Evolutionary conservation across 2,329 filamentous ascomycete species (phyloP).

Genomic region (Myriosclerotinia curreyana): DNA sequence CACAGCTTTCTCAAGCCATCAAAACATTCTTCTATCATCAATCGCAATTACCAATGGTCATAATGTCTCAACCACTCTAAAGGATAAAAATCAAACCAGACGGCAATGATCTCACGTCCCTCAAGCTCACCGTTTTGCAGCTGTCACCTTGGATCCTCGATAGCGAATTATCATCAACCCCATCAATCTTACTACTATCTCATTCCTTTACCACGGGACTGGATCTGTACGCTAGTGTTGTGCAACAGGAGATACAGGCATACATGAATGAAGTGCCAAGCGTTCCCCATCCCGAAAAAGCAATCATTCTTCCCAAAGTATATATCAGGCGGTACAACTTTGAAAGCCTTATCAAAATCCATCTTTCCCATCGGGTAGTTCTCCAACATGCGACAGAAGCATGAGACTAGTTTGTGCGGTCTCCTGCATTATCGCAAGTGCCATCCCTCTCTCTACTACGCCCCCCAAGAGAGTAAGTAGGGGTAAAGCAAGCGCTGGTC

Average conservation of each 20-base stretch:
- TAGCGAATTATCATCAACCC: background rate
- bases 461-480: background rate
- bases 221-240: background rate
- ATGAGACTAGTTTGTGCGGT: slow-evolving; percentile 7
- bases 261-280: slow-evolving; percentile 8
- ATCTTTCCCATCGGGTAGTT: background rate
- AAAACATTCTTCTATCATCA: background rate
- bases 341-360: background rate
- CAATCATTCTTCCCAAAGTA: slow-evolving; percentile 8
- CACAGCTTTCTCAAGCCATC: background rate
- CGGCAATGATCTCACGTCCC: background rate
- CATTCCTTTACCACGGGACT: background rate
- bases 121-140: background rate
- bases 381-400: slow-evolving; percentile 12
- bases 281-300: slow-evolving; percentile 12
- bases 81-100: background rate
- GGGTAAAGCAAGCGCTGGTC: slow-evolving; percentile 11
- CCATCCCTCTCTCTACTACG: background rate
- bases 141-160: background rate
- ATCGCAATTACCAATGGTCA: background rate
- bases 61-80: background rate
- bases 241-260: background rate
- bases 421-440: background rate
- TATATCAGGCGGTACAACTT: slow-evolving; percentile 16
- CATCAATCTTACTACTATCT: background rate